Evolutionary conservation across 257 asterid genomes (phyloP).

Genomic region (Ehretia macrophylla): DNA sequence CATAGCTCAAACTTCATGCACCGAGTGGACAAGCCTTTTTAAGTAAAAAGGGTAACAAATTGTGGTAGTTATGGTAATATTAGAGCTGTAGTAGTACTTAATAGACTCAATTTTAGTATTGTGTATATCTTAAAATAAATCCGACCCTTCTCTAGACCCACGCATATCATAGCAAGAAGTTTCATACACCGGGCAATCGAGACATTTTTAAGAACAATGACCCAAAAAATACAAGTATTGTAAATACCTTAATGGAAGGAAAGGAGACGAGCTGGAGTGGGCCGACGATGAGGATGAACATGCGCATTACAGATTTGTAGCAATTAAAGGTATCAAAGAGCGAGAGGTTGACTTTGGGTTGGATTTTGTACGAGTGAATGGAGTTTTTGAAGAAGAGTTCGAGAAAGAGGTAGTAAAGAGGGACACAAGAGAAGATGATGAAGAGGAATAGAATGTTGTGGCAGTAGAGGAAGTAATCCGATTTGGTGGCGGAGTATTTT

Average conservation of each 20-base stretch:
- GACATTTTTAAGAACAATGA: no score
- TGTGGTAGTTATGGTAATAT: no score
- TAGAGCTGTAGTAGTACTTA: no score
- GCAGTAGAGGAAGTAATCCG: conserved; percentile 85
- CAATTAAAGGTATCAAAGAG: conserved; percentile 54
- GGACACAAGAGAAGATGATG: conserved; percentile 68
- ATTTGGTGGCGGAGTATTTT: conserved; percentile 76
- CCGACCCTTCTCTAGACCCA: no score
- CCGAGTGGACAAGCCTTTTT: no score
- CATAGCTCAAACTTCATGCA: no score
- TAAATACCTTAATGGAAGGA: conserved; percentile 63
- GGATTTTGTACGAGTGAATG: conserved; percentile 56
- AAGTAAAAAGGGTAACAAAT: no score
- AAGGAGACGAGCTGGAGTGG: conserved; percentile 90
- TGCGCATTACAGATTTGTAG: conserved; percentile 86
- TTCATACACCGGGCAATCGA: no score
- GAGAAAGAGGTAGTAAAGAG: conserved; percentile 62
- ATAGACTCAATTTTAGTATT: no score
- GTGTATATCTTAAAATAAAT: no score
- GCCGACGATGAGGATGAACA: conserved; percentile 78
- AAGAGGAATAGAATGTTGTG: conserved; percentile 85
- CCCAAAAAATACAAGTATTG: not conserved
- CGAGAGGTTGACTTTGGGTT: conserved; percentile 70
- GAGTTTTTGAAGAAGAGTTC: conserved; percentile 40
- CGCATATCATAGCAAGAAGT: no score